Conservation (phyloP, 805 yeast genomes). For the Wickerhamiella occidentalis region DNA sequence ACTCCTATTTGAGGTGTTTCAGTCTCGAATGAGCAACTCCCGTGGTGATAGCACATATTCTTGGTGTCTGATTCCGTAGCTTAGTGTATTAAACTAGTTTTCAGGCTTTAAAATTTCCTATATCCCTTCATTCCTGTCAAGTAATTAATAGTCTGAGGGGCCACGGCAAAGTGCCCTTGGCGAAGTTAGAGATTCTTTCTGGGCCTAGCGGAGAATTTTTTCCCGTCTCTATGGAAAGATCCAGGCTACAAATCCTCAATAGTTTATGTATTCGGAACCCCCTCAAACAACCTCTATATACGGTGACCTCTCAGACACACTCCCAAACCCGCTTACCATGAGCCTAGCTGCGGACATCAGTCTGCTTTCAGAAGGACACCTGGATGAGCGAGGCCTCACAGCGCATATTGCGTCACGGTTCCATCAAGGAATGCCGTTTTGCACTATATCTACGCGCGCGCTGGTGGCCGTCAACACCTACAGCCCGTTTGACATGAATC, state of each 20-base stretch:
- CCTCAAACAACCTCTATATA: background rate
- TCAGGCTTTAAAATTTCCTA: no score
- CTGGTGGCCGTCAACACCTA: slow-evolving; percentile 32
- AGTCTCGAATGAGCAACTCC: background rate
- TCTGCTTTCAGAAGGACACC: slow-evolving; percentile 27
- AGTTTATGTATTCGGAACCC: background rate
- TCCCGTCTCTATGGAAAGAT: no score
- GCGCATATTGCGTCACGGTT: slow-evolving; percentile 34
- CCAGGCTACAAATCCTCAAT: no score
- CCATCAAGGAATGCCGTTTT: slow-evolving; percentile 33
- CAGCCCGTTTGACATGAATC: slow-evolving; percentile 28
- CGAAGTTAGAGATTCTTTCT: background rate
- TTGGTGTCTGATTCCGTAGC: background rate
- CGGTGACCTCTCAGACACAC: slow-evolving; percentile 1
- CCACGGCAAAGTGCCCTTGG: no score
- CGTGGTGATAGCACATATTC: no score
- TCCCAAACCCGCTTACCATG: slow-evolving; percentile 11
- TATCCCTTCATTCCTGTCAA: no score
- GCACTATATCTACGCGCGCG: slow-evolving; percentile 29
- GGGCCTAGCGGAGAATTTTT: background rate
- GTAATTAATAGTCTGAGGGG: no score
- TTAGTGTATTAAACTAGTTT: no score
- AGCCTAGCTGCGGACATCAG: slow-evolving; percentile 26
- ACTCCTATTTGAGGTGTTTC: background rate
- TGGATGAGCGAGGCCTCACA: slow-evolving; percentile 32